Base-by-base conservation (phyloP, 768 basidiomycete species). In the Hypholoma fasciculare region DNA sequence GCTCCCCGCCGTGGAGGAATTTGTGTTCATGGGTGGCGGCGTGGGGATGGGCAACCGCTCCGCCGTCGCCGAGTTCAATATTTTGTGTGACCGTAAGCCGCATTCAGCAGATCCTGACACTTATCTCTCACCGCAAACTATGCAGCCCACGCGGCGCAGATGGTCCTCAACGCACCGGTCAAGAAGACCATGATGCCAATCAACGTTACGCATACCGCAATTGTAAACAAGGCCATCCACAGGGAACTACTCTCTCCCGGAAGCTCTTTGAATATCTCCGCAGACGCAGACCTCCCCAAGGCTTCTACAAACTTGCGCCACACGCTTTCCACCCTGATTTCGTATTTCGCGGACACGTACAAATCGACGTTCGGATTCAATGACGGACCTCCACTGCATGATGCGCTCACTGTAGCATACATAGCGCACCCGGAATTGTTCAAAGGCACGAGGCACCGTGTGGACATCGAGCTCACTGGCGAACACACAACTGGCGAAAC, bases 1-100 rank as follows among this genome's bases (percentile, higher is more conserved):
- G 30, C 62, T 83, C n/a, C 72, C 73, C 13, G 86, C 77, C 9
- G 72, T 92, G 5, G 84, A 87, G 58, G 82, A 89, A 59, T 81
- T 92, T 60, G 88, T 92, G 7, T 89, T 93, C 65, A 96, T 96
- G 94, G 94, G 94, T 11, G 94, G 94, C n/a, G 92, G 86, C 2
- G 86, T 92, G 27, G 93, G 93, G 8, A 67, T 91, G 20, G 93
- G 94, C 0, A 96, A 95, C 66, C 78, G 88, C 34, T 87, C 89
- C 7, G 77, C 92, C 13, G 87, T 85, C 11, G 92, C 91, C 65
- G 92, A 93, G 68, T 94, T 85, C 71, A 94, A 93, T 66, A 86
- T 92, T 53, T 70, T 90, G 16, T 90, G 89, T 60, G 92, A 92
- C 74, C 90, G 90, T 92, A 65, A 70, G 89, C 72, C 26, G 23